Conservation (phyloP, 306 rosid species). For the Lathyrus tuberosus region DNA sequence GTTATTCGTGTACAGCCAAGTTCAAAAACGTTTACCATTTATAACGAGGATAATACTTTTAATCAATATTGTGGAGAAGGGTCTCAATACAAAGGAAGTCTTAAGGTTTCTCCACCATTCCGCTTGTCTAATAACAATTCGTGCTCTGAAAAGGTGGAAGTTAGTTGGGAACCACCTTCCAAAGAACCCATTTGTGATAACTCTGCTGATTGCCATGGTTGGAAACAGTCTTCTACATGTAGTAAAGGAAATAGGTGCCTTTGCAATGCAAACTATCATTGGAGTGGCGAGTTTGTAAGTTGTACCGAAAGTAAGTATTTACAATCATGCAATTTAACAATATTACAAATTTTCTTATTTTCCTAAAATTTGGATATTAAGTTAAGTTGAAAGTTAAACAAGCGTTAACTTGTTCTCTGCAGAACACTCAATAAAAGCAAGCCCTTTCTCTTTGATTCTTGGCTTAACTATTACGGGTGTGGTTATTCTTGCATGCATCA, state of each 20-base stretch:
- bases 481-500: constrained; percentile 1
- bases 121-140: background rate
- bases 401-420: no score
- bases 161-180: constrained; percentile 39
- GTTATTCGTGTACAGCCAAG: background rate
- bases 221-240: constrained; percentile 49
- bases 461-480: background rate
- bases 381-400: no score
- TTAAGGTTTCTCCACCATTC: constrained; percentile 1
- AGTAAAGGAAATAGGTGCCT: constrained; percentile 28
- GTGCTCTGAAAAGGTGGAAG: background rate
- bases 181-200: constrained; percentile 42
- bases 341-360: no score
- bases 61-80: background rate
- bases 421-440: no score
- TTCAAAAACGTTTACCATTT: background rate
- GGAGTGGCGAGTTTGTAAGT: constrained; percentile 23
- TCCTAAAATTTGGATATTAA: no score
- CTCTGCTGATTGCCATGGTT: constrained; percentile 25
- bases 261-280: constrained; percentile 32
- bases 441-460: background rate
- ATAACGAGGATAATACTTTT: background rate
- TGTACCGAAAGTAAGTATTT: constrained; percentile 31
- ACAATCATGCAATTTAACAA: no score
- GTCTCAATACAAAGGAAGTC: background rate